A percentile compares a stretch with the other conserved stretches of the same genome.
These are phyloP conservation scores for Xylariaceae sp. DNA, from an alignment of 2,329 filamentous ascomycete genomes.

Conservation along the genomic window DNA sequence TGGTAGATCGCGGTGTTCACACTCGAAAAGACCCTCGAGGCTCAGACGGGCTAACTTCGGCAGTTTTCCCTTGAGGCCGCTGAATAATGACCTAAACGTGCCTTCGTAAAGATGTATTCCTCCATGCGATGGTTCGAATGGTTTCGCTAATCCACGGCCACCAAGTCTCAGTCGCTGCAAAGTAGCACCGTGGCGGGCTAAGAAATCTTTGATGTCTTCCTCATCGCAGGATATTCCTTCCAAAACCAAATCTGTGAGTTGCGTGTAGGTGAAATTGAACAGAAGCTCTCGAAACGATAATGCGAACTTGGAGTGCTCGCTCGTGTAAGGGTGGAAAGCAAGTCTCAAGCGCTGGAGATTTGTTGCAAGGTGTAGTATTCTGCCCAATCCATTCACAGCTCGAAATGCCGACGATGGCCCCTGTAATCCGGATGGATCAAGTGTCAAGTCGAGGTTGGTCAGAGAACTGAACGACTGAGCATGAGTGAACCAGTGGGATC, in stretches of 20 bases:
- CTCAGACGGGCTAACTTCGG: conserved; percentile 41
- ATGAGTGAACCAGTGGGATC: conserved; percentile 42
- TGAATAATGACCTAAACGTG: conserved; percentile 43
- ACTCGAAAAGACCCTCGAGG: conserved; percentile 46
- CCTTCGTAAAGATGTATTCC: conserved; percentile 46
- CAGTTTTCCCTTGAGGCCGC: conserved; percentile 36
- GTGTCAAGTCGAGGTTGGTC: conserved; percentile 37
- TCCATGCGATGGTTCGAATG: conserved; percentile 39
- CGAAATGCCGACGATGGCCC: conserved; percentile 38
- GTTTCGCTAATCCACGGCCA: conserved; percentile 40
- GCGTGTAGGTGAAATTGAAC: conserved; percentile 35
- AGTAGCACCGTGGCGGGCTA: conserved; percentile 39
- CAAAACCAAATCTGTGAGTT: conserved; percentile 42
- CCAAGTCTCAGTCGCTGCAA: conserved; percentile 44
- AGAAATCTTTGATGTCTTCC: conserved; percentile 41
- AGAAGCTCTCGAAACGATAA: conserved; percentile 41
- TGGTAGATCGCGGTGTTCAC: conserved; percentile 36
- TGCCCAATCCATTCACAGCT: conserved; percentile 43
- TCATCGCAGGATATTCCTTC: conserved; percentile 45
- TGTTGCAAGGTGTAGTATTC: conserved; percentile 39
- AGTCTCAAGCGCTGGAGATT: conserved; percentile 39
- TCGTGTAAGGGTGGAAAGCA: conserved; percentile 41
- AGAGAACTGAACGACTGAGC: conserved; percentile 40
- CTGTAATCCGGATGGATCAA: conserved; percentile 39
- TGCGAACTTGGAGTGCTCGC: conserved; percentile 39